Conservation (phyloP, 2,329 filamentous ascomycete species). For the Chaetothyriales sp. region DNA sequence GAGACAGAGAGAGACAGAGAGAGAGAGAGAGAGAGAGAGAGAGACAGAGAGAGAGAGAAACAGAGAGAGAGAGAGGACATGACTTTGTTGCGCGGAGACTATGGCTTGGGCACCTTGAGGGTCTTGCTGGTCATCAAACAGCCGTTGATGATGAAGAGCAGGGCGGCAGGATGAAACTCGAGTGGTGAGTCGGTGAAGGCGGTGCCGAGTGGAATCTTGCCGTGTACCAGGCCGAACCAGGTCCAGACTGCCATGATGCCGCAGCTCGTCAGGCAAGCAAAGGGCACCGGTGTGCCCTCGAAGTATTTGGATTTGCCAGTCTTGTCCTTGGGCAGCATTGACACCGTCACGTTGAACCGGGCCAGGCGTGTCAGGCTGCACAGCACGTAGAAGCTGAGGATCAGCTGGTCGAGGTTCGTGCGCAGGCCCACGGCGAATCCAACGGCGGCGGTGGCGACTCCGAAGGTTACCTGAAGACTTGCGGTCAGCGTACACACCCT, state of each 20-base stretch:
- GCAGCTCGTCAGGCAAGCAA: constrained; percentile 66
- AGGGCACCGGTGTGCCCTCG: constrained; percentile 86
- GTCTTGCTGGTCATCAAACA: constrained; percentile 93
- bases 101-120: constrained; percentile 81
- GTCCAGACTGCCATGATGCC: constrained; percentile 84
- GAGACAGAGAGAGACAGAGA: too few relatives aligned
- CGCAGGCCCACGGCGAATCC: constrained; percentile 84
- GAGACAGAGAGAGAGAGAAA: not conserved
- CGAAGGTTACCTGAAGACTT: constrained; percentile 69
- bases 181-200: constrained; percentile 52
- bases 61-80: too few relatives aligned
- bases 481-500: not conserved
- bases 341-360: constrained; percentile 93
- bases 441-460: constrained; percentile 71
- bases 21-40: too few relatives aligned
- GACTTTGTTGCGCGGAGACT: not conserved
- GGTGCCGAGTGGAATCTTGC: constrained; percentile 63
- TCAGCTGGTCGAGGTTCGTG: constrained; percentile 67
- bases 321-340: constrained; percentile 78
- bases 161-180: constrained; percentile 72
- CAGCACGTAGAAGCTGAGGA: constrained; percentile 77
- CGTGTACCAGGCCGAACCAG: constrained; percentile 62
- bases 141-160: constrained; percentile 75
- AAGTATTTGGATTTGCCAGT: constrained; percentile 90
- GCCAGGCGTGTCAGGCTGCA: constrained; percentile 87